Evolutionary conservation across 2,329 filamentous ascomycete genomes (phyloP), one percentile per base, ranked within the genome.

Genomic region (Sporothrix brasiliensis): DNA sequence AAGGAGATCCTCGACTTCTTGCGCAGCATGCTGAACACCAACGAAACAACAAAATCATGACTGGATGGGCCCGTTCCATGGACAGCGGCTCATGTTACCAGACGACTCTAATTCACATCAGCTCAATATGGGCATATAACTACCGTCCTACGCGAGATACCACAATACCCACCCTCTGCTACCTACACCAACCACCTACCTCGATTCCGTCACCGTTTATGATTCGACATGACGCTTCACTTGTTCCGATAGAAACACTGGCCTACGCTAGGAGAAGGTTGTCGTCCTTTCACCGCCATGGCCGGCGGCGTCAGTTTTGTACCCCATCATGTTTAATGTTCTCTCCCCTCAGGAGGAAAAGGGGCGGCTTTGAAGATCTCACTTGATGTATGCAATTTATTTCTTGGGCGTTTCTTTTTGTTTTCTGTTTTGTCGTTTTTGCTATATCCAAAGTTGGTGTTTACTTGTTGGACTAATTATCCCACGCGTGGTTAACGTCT

Each of bases 1-100:
- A 63, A 52, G 39, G 72, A 73, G 49, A 70, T 74, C 24, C 53
- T 63, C 9, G 70, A 72, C 16, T 75, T 75, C 39, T n/a, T 75
- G 39, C 67, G 27, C 27, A 72, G 71, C 53, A 73, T 74, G 73
- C 49, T 73, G 13, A 69, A 67, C 24, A 68, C 68, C 4, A 60
- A 60, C 34, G 60, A 58, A 14, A 66, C 58, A 14, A 68, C 66
- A 50, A 67, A 71, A 54, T 30, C 47, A 44, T 63, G 39, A 47
- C 58, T 47, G 10, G 39, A 63, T 63, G 39, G 13, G 39, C 58
- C 58, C 58, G 39, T 27, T 63, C 39, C 3, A 9, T 11, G 44
- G 58, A 63, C 39, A 19, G n/a, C 41, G 58, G 39, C 39, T 27
- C 5, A 7, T 21, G 10, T 47, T 13, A 11, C 16, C 41, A 44